Evolutionary conservation across 2,329 filamentous ascomycete species (phyloP), one percentile per base, ranked within the genome.

Genomic region (Fusarium caatingaense): DNA sequence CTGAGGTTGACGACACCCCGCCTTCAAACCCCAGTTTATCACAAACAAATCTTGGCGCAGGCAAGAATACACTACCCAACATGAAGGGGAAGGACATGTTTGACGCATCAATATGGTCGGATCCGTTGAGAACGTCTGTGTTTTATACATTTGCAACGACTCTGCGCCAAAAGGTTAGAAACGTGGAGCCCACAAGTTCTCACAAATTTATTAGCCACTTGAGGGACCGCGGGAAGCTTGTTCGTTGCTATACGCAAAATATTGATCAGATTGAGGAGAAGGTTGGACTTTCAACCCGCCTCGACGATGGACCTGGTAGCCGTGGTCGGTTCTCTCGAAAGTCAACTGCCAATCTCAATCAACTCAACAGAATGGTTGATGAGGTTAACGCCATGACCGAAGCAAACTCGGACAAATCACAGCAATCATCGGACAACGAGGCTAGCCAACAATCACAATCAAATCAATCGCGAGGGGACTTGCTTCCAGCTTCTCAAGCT

Each of bases 221-320:
- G 8, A 85, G 89, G 46, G 89, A 92, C 74, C 85, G 87, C 6
- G 89, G 90, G 6, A 90, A 91, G 68, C 82, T 93, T 8, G 89
- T 92, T 32, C 83, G 91, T 41, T 92, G 90, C 73, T 93, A 93
- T 73, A 93, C 91, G 0, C 91, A 93, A 71, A 93, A 93, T 68
- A 93, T 93, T 69, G 91, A 93, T 71, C 88, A 89, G 66, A 87
- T 93, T 9, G 91, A 93, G 75, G 88, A 90, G 73, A 89, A 91
- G 60, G 89, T 92, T 45, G 91, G 90, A 6, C 81, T 93, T 6
- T 87, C 85, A 18, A 91, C 89, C 0, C 85, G 89, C 56, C 82
- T 93, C 11, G 80, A 82, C 13, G 83, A 86, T 32, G 91, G 91
- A 0, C 86, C 88, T 2, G 91, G 91, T 2, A 88, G 84, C 70